Base-by-base conservation (phyloP, 1,284 basidiomycete genomes). In the Moesziomyces antarcticus region DNA sequence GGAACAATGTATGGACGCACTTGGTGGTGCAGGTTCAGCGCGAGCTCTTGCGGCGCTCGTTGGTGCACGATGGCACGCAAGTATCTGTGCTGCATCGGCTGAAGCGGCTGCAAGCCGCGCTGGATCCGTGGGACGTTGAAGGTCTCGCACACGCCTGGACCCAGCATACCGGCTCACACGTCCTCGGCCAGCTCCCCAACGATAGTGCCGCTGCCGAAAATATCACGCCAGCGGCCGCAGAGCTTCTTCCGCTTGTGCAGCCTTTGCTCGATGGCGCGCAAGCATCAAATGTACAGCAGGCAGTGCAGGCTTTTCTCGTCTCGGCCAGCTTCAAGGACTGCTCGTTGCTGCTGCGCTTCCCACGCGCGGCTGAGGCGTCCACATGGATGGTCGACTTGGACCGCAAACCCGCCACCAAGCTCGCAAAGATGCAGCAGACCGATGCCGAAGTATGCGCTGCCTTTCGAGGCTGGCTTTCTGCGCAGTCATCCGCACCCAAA, bases 241-340 rank as follows among this genome's bases (percentile, higher is more conserved):
- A 64, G 14, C 56, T 70, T 2, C 5, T 21, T 3, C 5, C 53
- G n/a, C 11, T 60, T 9, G 35, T 65, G 43, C 37, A 55, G n/a
- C 4, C 45, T 0, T 45, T 70, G 46, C 53, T 63, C 30, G 11
- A 30, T 2, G 30, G 30, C 8, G 30, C n/a, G 40, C 44, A 2
- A 33, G 7, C 10, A 13, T 11, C 10, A 13, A 24, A 13, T n/a
- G 30, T 63, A 9, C 52, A 63, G 33, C 52, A 50, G 7, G 60
- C 67, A 37, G 41, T 63, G 1, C 67, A 70, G n/a, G 67, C 67
- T 4, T 93, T 93, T 82, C 86, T 93, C 35, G 89, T 97, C 48
- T 92, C 92, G 10, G 92, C 93, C n/a, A 92, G 92, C 13, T 94
- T 97, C 88, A 98, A 97, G 84, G 95, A 98, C 84, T 97, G 94